Percentiles rank a stretch among this genome's conserved stretches.
Conservation (phyloP, 1,284 basidiomycete species). For the Cryptococcus maquisensis region DNA sequence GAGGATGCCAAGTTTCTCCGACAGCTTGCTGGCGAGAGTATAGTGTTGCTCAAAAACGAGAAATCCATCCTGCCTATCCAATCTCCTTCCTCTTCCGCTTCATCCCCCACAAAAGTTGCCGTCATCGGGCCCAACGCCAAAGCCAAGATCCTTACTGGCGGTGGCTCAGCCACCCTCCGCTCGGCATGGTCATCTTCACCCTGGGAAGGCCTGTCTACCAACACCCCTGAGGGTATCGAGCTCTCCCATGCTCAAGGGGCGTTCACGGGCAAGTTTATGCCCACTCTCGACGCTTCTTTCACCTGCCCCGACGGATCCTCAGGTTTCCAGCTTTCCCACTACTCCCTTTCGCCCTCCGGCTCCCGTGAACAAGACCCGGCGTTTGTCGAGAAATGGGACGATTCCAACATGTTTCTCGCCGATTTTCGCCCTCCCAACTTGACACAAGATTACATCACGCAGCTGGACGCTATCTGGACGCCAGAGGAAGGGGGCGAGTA, state of each 20-base stretch:
- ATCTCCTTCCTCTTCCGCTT: conserved; percentile 3
- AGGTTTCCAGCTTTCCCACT: conserved; percentile 26
- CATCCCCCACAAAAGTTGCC: conserved; percentile 50
- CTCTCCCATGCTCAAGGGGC: conserved; percentile 51
- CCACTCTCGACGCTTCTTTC: conserved; percentile 21
- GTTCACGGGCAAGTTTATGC: conserved; percentile 21
- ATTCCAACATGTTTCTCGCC: conserved; percentile 23
- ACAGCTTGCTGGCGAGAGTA: conserved; percentile 51
- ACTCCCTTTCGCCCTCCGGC: conserved; percentile 15
- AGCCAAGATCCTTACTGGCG: conserved; percentile 55
- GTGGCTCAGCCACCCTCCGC: conserved; percentile 55
- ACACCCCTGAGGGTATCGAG: conserved; percentile 39
- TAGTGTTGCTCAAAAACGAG: conserved; percentile 63
- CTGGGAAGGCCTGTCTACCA: conserved; percentile 54
- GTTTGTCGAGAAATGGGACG: conserved; percentile 15
- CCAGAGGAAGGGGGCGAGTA: conserved; percentile 22
- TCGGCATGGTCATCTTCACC: conserved; percentile 55
- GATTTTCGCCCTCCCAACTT: conserved; percentile 23
- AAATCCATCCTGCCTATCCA: conserved; percentile 23
- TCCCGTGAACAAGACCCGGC: conserved; percentile 8
- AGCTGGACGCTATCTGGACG: conserved; percentile 22
- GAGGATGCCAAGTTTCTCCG: conserved; percentile 26
- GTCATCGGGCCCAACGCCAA: conserved; percentile 62
- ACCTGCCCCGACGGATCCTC: conserved; percentile 19
- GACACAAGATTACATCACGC: conserved; percentile 18